Evolutionary conservation across 805 yeast genomes (phyloP), one percentile per base, ranked within the genome.

Genomic region (Hanseniaspora lachancei): DNA sequence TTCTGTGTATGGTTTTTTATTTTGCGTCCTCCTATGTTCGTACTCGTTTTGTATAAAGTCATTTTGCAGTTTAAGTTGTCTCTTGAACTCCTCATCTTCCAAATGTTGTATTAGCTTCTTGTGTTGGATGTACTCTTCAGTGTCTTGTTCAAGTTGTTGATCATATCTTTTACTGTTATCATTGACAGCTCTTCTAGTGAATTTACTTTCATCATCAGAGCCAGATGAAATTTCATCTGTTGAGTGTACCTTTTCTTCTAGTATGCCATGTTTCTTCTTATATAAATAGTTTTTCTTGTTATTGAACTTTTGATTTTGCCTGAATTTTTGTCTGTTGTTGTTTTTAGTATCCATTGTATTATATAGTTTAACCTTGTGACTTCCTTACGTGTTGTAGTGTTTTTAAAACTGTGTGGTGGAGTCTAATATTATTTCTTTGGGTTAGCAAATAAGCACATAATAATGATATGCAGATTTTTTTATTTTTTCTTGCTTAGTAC

Each of bases 81-180:
- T 38, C 4, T 39, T 15, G 21, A n/a, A 39, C 23, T 53, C 56
- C 9, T 36, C 50, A 32, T 46, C 50, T 4, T 38, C 50, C 8
- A 53, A 10, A 3, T 27, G 39, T 16, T 44, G 20, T 12, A 38
- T 36, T 12, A 53, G n/a, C 12, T 53, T 53, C 13, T 46, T 38
- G 15, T 53, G 46, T 34, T 53, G 56, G n/a, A 15, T 53, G 40
- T 53, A 53, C 34, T 53, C 56, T 32, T 53, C 56, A n/a, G 56
- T 53, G 10, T 53, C 56, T 39, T 53, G 50, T 20, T 53, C 56
- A 38, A 53, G 46, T 9, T 24, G 29, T 16, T 53, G 20, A 10
- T 53, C 56, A 39, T 46, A 53, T 46, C 56, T 44, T 10, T 48
- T 48, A 5, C n/a, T 20, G 32, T 53, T 53, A 12, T 53, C 40